These are phyloP conservation scores for Musa troglodytarum DNA, from an alignment of 176 grass and related monocot genomes.

Conservation along the genomic window DNA sequence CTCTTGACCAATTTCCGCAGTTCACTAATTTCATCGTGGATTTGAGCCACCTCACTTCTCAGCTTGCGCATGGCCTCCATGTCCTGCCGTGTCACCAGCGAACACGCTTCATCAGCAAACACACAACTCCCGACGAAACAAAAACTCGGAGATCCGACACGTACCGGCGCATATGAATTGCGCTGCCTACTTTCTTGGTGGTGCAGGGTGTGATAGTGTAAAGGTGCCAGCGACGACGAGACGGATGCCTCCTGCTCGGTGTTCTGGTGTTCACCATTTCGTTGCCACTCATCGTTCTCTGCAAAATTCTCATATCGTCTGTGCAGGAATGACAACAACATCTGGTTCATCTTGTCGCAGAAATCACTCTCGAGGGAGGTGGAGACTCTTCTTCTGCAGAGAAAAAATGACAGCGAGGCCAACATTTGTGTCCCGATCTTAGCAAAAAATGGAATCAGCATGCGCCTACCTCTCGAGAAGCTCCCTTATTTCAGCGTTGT, in stretches of 20 bases:
- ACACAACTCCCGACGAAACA: background rate
- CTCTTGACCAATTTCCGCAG: conserved; percentile 68
- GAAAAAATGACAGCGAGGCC: conserved; percentile 17
- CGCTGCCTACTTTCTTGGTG: conserved; percentile 44
- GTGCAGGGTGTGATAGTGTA: conserved; percentile 29
- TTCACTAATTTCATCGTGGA: conserved; percentile 83
- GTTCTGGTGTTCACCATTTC: conserved; percentile 43
- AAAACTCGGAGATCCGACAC: background rate
- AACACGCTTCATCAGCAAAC: background rate
- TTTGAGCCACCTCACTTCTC: conserved; percentile 66
- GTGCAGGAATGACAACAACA: conserved; percentile 49
- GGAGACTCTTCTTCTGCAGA: conserved; percentile 76
- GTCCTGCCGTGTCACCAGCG: conserved; percentile 35
- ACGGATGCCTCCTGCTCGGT: conserved; percentile 37
- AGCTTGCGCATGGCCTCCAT: conserved; percentile 36
- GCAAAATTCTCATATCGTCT: conserved; percentile 68
- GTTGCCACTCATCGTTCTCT: conserved; percentile 60
- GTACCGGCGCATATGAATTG: conserved; percentile 44
- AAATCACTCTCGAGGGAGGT: conserved; percentile 89
- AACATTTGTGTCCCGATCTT: background rate
- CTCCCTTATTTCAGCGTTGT: conserved; percentile 69
- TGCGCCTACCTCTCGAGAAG: conserved; percentile 70
- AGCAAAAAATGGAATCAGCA: background rate
- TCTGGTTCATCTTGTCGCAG: conserved; percentile 66
- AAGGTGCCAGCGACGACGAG: conserved; percentile 43